Evolutionary conservation across 2,329 filamentous ascomycete genomes (phyloP), one percentile per base, ranked within the genome.

Genomic region (Aureobasidium sp.): DNA sequence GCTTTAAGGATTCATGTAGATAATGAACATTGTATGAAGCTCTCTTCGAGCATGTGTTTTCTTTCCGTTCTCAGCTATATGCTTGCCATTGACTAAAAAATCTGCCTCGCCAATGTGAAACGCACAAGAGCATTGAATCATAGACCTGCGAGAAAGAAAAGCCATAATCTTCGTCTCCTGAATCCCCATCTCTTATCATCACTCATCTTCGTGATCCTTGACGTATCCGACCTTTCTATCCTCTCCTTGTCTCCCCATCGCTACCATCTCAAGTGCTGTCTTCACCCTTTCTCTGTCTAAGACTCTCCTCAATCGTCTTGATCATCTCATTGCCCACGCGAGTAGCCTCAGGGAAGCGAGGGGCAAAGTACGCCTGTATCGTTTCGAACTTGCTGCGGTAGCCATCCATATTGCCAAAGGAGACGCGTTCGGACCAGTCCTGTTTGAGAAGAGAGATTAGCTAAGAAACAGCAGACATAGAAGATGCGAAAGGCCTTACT

Each of bases 261-360:
- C 8, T 21, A 8, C n/a, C 8, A 27, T 34, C 27, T 49, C 27
- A 52, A 6, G 25, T 52, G 7, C 21, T 13, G 2, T 21, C 21
- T 15, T 52, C 15, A 4, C 48, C 44, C 60, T 65, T 63, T 44
- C 66, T 62, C 30, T 67, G 66, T 57, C 66, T 69, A 48, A 87
- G 88, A 74, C 90, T 93, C 77, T 93, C 89, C 67, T 97, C 76
- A 69, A 99, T 94, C 48, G 91, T 94, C 79, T 88, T 91, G 75
- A 99, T 95, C 94, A 99, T 99, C 73, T 92, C 88, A 72, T 97
- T 96, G 3, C 94, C 94, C 42, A 99, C 79, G 68, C 87, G 86
- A 58, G 87, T 90, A 6, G 94, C 94, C 72, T 95, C 92, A 1
- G 86, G 84, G 71, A 99, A 97, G 36, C 93, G 80, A 2, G 91